These are phyloP conservation scores for Rubroboletus satanas DNA, from an alignment of 768 basidiomycete species.

Conservation along the genomic window DNA sequence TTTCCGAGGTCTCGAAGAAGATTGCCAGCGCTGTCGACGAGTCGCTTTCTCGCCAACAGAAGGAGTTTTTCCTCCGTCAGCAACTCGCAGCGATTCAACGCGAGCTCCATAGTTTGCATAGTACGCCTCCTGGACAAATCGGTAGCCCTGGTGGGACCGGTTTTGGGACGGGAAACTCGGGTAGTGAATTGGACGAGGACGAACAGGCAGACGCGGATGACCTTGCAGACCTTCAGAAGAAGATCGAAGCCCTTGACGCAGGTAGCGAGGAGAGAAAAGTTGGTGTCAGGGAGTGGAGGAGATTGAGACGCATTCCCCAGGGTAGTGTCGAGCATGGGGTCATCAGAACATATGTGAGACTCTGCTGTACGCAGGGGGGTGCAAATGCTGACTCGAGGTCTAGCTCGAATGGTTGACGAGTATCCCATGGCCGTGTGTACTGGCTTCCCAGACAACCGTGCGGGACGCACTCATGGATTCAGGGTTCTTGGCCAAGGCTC, in stretches of 20 bases:
- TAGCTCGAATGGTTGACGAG: constrained; percentile 85
- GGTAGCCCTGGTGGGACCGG: constrained; percentile 13
- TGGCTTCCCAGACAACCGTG: constrained; percentile 19
- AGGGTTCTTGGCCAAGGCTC: constrained; percentile 65
- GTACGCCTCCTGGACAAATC: constrained; percentile 22
- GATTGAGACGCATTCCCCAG: constrained; percentile 82
- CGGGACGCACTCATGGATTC: constrained; percentile 44
- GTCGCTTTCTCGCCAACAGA: constrained; percentile 82
- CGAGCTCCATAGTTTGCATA: constrained; percentile 60
- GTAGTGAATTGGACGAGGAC: constrained; percentile 66
- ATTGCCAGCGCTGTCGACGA: constrained; percentile 79
- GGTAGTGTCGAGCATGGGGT: constrained; percentile 91
- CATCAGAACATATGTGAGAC: constrained; percentile 72
- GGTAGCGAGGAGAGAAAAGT: constrained; percentile 81
- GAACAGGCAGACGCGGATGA: constrained; percentile 82
- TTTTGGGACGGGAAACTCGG: constrained; percentile 24
- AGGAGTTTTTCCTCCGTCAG: constrained; percentile 81
- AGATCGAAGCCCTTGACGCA: constrained; percentile 68
- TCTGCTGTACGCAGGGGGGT: neutral
- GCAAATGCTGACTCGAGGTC: constrained; percentile 8
- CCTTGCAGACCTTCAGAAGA: constrained; percentile 63
- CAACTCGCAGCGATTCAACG: constrained; percentile 78
- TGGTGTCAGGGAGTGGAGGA: constrained; percentile 76
- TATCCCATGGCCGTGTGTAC: constrained; percentile 70
- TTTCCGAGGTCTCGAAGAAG: constrained; percentile 77